phyloP scores from a whole-genome alignment of 805 yeast genomes.

The Barnettozyma populi region DNA sequence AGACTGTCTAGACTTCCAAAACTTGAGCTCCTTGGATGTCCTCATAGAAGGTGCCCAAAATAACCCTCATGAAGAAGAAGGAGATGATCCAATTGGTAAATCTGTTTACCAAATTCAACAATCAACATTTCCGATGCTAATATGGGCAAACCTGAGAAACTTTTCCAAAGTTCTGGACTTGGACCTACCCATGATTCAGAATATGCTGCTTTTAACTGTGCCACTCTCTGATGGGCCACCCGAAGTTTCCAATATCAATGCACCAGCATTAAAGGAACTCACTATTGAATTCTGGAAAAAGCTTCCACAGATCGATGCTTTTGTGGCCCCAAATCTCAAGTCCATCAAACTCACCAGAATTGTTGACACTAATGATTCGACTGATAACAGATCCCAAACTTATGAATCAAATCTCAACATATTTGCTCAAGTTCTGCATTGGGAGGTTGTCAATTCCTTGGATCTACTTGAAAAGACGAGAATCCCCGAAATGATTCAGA shows the following conservation, averaged over 20 bases:
- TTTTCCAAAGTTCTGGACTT: not conserved
- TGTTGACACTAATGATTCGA: not conserved
- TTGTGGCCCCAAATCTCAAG: slow-evolving; percentile 5
- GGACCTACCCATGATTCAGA: slow-evolving; percentile 5
- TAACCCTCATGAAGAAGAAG: not conserved
- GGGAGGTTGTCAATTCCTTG: slow-evolving; percentile 8
- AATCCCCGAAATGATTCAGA: slow-evolving; percentile 1
- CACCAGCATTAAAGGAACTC: slow-evolving; percentile 6
- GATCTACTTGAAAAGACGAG: not conserved
- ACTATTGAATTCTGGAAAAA: slow-evolving; percentile 8
- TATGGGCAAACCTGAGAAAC: slow-evolving; percentile 10
- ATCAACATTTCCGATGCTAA: not conserved
- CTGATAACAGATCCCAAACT: not conserved
- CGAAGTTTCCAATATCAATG: not conserved
- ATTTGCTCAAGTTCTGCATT: slow-evolving; percentile 4
- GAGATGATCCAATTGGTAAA: slow-evolving; percentile 4
- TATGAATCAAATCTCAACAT: not conserved
- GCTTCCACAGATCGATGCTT: slow-evolving; percentile 2
- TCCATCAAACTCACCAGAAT: slow-evolving; percentile 7
- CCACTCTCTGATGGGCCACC: not conserved
- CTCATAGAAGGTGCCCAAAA: not conserved
- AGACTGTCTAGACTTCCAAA: not conserved
- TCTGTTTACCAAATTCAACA: not conserved
- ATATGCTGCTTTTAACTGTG: slow-evolving; percentile 6
- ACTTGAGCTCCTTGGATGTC: slow-evolving; percentile 5